Evolutionary conservation across 2,329 filamentous ascomycete species (phyloP).

Genomic region (Hirsutella thompsonii): DNA sequence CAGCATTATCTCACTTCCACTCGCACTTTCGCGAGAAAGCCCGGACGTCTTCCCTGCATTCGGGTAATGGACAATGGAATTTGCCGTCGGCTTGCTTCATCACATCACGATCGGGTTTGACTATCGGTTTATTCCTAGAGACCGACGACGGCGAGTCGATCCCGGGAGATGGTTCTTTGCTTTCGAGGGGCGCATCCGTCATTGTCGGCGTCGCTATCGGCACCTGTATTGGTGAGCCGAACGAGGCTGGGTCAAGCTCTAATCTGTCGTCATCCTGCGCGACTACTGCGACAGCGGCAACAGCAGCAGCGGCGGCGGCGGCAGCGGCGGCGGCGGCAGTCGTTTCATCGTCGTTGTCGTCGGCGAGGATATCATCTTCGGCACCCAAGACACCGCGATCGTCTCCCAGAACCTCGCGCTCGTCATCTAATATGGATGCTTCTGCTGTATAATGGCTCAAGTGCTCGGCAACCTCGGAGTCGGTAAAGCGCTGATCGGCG

Average conservation of each 20-base stretch:
- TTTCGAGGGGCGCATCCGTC: conserved; percentile 17
- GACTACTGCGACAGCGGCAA: conserved; percentile 10
- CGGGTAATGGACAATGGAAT: conserved; percentile 58
- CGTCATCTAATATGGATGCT: conserved; percentile 22
- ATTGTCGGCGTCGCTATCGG: conserved; percentile 16
- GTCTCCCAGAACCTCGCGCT: conserved; percentile 10
- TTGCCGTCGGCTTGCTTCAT: conserved; percentile 58
- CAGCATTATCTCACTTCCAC: conserved; percentile 64
- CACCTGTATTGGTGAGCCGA: conserved; percentile 21
- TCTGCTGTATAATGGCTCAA: conserved; percentile 30
- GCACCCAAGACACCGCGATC: conserved; percentile 13
- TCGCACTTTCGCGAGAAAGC: conserved; percentile 77
- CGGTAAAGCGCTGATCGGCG: conserved; percentile 26
- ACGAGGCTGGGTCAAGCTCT: conserved; percentile 20
- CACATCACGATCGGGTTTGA: conserved; percentile 44
- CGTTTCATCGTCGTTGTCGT: conserved; percentile 13
- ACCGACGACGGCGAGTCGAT: conserved; percentile 17
- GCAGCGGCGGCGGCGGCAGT: not conserved
- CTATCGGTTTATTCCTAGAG: conserved; percentile 36
- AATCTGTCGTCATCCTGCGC: conserved; percentile 25
- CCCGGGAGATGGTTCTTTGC: conserved; percentile 20
- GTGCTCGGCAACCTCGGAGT: conserved; percentile 28
- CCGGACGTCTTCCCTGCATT: conserved; percentile 52
- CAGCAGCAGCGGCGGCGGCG: too few relatives aligned
- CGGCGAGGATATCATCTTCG: conserved; percentile 21